Evolutionary conservation across 768 basidiomycete genomes (phyloP).

Genomic region (Trichaptum fuscoviolaceum): DNA sequence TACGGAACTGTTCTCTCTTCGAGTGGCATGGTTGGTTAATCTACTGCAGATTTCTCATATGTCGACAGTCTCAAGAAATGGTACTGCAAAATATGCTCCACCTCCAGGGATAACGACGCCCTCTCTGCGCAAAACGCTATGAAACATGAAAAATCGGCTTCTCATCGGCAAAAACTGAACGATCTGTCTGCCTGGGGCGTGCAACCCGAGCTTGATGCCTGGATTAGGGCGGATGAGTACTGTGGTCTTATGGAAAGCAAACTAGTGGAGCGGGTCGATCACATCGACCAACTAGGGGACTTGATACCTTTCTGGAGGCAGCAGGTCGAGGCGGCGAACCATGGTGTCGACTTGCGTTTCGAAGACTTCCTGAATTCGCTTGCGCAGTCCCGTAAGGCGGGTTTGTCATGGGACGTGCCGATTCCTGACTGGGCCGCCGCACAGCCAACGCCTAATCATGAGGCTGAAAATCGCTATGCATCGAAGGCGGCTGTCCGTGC

Average conservation of each 20-base stretch:
- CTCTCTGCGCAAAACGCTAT: constrained; percentile 21
- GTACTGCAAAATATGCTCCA: constrained; percentile 28
- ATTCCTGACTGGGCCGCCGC: constrained; percentile 1
- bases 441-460: not conserved
- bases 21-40: constrained; percentile 2
- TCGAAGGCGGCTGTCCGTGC: not conserved
- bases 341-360: constrained; percentile 34
- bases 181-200: constrained; percentile 26
- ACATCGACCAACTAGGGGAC: constrained; percentile 44
- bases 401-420: not conserved
- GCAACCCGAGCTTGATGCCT: constrained; percentile 16
- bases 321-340: constrained; percentile 42
- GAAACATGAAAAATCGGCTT: constrained; percentile 25
- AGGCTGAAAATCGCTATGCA: not conserved
- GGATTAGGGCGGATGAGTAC: constrained; percentile 21
- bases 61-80: constrained; percentile 21
- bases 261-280: constrained; percentile 15
- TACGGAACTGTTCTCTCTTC: not conserved
- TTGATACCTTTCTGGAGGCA: constrained; percentile 51
- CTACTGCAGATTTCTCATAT: constrained; percentile 20
- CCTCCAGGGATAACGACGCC: constrained; percentile 20
- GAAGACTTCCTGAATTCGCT: constrained; percentile 42
- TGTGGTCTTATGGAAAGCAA: constrained; percentile 21
- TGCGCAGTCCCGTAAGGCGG: constrained; percentile 26
- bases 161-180: constrained; percentile 16